These are phyloP conservation scores for Cryptomeria japonica DNA, from an alignment of 75 land plant genomes.

Conservation along the genomic window DNA sequence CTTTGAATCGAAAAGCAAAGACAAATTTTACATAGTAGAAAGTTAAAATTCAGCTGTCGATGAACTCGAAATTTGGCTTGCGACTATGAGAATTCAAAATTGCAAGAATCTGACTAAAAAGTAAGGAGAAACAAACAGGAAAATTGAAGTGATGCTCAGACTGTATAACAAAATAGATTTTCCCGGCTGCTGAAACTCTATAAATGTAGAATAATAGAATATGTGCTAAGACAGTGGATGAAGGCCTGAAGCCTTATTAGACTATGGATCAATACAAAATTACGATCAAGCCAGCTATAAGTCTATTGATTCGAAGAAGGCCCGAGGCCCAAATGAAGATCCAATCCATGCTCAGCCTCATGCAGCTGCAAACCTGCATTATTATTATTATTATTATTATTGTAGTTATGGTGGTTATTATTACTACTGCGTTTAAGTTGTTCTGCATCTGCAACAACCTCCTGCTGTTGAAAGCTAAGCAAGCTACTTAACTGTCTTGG, in stretches of 20 bases:
- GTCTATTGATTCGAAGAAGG: neutral
- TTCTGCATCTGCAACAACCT: neutral
- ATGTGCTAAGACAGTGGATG: neutral
- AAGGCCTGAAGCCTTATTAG: neutral
- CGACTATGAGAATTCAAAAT: neutral
- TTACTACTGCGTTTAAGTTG: neutral
- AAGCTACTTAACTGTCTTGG: neutral
- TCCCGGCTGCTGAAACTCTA: neutral
- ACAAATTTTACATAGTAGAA: too few species aligned
- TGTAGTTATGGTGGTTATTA: neutral
- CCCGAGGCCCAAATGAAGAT: constrained; percentile 4
- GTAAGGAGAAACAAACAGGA: neutral
- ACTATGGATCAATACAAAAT: neutral
- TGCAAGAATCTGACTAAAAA: neutral
- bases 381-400: neutral
- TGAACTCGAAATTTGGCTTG: neutral
- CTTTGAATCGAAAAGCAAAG: too few species aligned
- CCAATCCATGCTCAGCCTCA: constrained; percentile 2
- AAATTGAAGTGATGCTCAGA: neutral
- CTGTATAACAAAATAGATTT: neutral
- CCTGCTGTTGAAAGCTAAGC: neutral
- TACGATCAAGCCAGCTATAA: neutral
- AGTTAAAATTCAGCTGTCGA: neutral
- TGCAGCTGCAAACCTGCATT: neutral
- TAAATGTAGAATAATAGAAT: neutral